Evolutionary conservation across 768 basidiomycete species (phyloP).

Genomic region (Aureoboletus auriporus): DNA sequence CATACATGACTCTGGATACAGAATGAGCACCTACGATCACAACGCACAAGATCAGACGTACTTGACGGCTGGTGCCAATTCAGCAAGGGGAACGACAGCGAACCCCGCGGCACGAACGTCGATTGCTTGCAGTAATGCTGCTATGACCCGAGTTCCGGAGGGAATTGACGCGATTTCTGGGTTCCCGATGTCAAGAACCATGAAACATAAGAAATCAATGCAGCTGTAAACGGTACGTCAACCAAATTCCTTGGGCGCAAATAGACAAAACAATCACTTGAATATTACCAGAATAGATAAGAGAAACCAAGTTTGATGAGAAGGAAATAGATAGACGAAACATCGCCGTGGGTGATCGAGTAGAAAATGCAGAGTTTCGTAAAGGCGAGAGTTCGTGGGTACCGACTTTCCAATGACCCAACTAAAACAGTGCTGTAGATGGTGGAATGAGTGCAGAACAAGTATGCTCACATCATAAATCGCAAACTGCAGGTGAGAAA

Average conservation of each 20-base stretch:
- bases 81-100: constrained; percentile 61
- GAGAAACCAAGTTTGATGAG: constrained; percentile 93
- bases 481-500: constrained; percentile 52
- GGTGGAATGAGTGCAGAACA: not conserved
- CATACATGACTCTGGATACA: constrained; percentile 65
- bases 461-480: constrained; percentile 66
- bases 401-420: constrained; percentile 69
- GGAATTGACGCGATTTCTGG: constrained; percentile 65
- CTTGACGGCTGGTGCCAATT: constrained; percentile 89
- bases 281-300: constrained; percentile 61
- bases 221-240: constrained; percentile 37
- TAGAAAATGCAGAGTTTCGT: constrained; percentile 86
- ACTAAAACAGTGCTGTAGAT: constrained; percentile 37
- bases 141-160: constrained; percentile 61
- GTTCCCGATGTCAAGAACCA: constrained; percentile 85
- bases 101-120: constrained; percentile 90
- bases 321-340: constrained; percentile 86
- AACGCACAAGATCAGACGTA: constrained; percentile 32
- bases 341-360: constrained; percentile 93
- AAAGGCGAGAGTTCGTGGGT: constrained; percentile 51
- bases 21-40: not conserved
- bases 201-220: constrained; percentile 88
- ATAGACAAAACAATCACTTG: constrained; percentile 42
- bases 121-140: constrained; percentile 74
- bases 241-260: not conserved